Evolutionary conservation across 352 stramenopile species (phyloP), one percentile per base, ranked within the genome.

Genomic region (Pythium biforme): DNA sequence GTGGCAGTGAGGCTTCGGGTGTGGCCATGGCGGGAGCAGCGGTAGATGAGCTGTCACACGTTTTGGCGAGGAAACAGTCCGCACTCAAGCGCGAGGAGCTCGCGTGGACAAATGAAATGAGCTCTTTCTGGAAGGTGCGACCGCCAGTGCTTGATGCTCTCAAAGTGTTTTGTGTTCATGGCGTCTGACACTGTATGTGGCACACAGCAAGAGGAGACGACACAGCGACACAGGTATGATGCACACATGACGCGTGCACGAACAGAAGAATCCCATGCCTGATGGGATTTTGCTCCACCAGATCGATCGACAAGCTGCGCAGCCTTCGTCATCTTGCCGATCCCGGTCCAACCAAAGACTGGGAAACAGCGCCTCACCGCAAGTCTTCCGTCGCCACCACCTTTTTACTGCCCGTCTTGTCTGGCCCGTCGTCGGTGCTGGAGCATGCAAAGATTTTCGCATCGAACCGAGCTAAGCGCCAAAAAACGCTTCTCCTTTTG

Each of bases 401-500:
- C 23, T 25, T 27, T 20, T 3, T 34, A 14, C 23, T 19, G 8
- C 15, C 51, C 34, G 27, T 59, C 1, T 48, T 59, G 23, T 55
- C 27, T 23, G 22, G 39, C 14, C 5, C 37, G 19, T 14, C 45
- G 14, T 66, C 63, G 2, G 46, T 70, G 4, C 43, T 65, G 1
- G 56, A 65, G 12, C 57, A 26, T 10, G 56, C 63, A 40, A 43
- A 47, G 33, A 15, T 37, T 9, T 59, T 63, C 23, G 37, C 64
- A 10, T n/a, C 22, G 14, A 59, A 31, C 22, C 50, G 64, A 37
- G 14, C 9, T 11, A 49, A 34, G 27, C 31, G 57, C 34, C 57
- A 63, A 14, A 49, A 45, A 29, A 20, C 58, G 14, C 58, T 71
- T 19, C 53, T 50, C 25, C 52, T 59, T 14, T 48, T 71, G 15